Evolutionary conservation across 768 basidiomycete genomes (phyloP), one percentile per base, ranked within the genome.

Genomic region (Saitozyma sp.): DNA sequence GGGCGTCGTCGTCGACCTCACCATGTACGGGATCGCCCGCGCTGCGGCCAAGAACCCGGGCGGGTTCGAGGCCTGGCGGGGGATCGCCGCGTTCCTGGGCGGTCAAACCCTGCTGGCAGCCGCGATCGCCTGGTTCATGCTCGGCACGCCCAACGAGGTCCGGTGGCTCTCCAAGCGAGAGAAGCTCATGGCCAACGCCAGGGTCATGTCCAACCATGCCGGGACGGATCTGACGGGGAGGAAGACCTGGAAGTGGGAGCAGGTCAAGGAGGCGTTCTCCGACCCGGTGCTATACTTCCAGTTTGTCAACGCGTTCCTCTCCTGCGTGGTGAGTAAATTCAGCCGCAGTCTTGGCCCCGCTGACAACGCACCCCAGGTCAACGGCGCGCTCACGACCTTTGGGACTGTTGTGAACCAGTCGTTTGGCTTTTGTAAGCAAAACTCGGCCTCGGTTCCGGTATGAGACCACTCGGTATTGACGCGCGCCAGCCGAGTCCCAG

Each of bases 111-210:
- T 68, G 13, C 10, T 65, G 6, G 61, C 61, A 13, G 20, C 64
- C 1, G 16, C 56, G 1, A 39, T 65, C 11, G 63, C 63, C 40
- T 63, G 62, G 54, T 59, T 67, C 55, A 20, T 71, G 10, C 66
- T 69, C 38, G 69, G 69, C 0, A 71, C 69, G 20, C 69, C 68
- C 20, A 61, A 52, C 45, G 68, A 66, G 42, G 68, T 70, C 20
- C 48, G 48, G 20, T 68, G 70, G 70, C 63, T 71, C 16, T 45
- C 55, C 10, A 42, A 54, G 17, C 39, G 63, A 20, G 70, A 71
- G 48, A 63, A 62, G 57, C 29, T 37, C 9, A 57, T 68, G 58
- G 69, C 67, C 14, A 52, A 55, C 45, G 64, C 70, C 29, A 57
- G 70, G 29, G 60, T 71, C 59, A 43, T 59, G n/a, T 38, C 46